Percentiles rank a stretch among this genome's conserved stretches.
These are phyloP conservation scores for Fragaria vesca DNA, from an alignment of 306 rosid genomes.

Conservation along the genomic window DNA sequence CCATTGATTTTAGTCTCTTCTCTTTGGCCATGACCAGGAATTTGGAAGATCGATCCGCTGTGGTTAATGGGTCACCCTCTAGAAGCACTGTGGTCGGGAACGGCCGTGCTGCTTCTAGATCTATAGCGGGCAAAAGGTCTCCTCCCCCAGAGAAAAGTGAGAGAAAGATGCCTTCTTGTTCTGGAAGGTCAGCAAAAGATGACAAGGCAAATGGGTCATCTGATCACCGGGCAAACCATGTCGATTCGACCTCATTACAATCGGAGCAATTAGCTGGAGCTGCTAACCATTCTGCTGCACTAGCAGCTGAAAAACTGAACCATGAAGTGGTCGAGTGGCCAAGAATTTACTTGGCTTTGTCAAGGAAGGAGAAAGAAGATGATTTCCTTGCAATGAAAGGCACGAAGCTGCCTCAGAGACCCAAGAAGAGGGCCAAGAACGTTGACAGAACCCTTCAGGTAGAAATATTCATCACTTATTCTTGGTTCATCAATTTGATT, in stretches of 20 bases:
- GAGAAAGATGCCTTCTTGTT: slow-evolving; percentile 35
- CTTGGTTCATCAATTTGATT: background rate
- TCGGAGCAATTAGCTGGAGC: slow-evolving; percentile 27
- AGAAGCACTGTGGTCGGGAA: slow-evolving; percentile 35
- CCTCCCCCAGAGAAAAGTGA: slow-evolving; percentile 44
- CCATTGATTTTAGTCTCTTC: slow-evolving; percentile 1
- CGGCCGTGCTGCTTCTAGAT: slow-evolving; percentile 40
- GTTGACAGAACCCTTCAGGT: slow-evolving; percentile 64
- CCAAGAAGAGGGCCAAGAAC: slow-evolving; percentile 78
- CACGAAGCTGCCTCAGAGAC: slow-evolving; percentile 70
- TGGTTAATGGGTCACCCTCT: slow-evolving; percentile 50
- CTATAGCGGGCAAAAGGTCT: slow-evolving; percentile 46
- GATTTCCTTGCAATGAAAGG: slow-evolving; percentile 86
- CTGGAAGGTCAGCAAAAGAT: slow-evolving; percentile 41
- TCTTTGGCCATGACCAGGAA: slow-evolving; percentile 48
- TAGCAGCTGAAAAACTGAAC: slow-evolving; percentile 36
- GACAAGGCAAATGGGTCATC: slow-evolving; percentile 47
- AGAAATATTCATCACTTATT: background rate
- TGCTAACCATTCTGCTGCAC: slow-evolving; percentile 1
- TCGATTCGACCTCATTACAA: slow-evolving; percentile 36
- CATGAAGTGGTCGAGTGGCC: slow-evolving; percentile 58
- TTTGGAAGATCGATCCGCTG: slow-evolving; percentile 47
- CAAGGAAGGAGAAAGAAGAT: slow-evolving; percentile 84
- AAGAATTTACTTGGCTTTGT: slow-evolving; percentile 51
- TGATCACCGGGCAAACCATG: slow-evolving; percentile 36